Percentiles rank a stretch among this genome's conserved stretches.
phyloP scores from a whole-genome alignment of 2,329 filamentous ascomycete species.

The Aureobasidium pullulans region DNA sequence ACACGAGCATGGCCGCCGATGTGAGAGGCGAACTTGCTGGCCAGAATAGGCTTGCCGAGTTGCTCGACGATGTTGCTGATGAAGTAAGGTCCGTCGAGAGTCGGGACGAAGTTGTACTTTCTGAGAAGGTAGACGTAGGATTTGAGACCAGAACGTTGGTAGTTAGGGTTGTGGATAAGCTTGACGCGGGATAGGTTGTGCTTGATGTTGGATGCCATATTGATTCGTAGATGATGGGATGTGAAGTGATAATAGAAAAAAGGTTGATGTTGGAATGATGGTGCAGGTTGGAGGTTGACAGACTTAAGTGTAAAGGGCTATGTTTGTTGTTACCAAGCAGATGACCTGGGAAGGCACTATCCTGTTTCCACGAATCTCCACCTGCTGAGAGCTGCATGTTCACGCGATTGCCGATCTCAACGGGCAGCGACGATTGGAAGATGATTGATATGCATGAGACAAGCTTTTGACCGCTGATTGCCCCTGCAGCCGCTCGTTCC shows the following conservation, averaged over 20 bases:
- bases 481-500: conserved; percentile 3
- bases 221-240: conserved; percentile 17
- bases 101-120: conserved; percentile 51
- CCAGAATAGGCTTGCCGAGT: conserved; percentile 33
- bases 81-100: conserved; percentile 55
- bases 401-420: conserved; percentile 4
- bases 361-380: not conserved
- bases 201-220: conserved; percentile 15
- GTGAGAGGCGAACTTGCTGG: conserved; percentile 22
- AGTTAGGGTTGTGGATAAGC: conserved; percentile 24
- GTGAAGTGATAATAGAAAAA: not conserved
- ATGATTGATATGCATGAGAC: not conserved
- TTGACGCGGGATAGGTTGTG: conserved; percentile 21
- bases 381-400: not conserved
- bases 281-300: conserved; percentile 17
- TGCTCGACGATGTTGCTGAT: conserved; percentile 43
- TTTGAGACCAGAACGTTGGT: conserved; percentile 23
- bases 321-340: not conserved
- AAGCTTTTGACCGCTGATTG: conserved; percentile 8
- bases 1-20: conserved; percentile 44
- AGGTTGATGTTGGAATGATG: conserved; percentile 19
- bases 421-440: conserved; percentile 1
- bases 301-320: conserved; percentile 2
- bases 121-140: conserved; percentile 23
- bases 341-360: not conserved